These are phyloP conservation scores for Verticillium zaregamsianum DNA, from an alignment of 2,329 filamentous ascomycete genomes.

Conservation along the genomic window DNA sequence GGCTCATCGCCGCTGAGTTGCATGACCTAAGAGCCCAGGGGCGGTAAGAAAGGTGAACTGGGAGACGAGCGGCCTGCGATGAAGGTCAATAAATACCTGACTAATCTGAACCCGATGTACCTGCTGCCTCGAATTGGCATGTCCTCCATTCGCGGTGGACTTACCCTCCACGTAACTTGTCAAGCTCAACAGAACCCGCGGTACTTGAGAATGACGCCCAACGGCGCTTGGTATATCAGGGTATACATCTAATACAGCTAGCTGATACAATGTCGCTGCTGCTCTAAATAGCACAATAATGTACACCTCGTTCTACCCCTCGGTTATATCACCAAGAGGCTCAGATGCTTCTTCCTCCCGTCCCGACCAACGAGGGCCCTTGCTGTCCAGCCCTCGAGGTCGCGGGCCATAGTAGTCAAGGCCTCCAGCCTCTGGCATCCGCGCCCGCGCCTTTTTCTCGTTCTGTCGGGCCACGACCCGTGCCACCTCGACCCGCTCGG, in stretches of 20 bases:
- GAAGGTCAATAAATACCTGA: too few relatives aligned
- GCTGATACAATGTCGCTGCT: background rate
- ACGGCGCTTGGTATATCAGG: background rate
- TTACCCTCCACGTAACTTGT: too few relatives aligned
- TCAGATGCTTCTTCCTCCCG: background rate
- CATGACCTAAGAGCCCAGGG: too few relatives aligned
- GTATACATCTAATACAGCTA: background rate
- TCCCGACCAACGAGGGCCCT: background rate
- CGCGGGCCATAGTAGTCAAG: background rate
- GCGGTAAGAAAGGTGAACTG: too few relatives aligned
- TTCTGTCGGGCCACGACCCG: background rate
- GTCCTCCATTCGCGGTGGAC: too few relatives aligned
- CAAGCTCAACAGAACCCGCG: too few relatives aligned
- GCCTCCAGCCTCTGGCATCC: background rate
- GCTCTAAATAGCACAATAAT: background rate
- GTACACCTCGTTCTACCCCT: background rate
- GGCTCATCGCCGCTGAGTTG: too few relatives aligned
- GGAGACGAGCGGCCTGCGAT: too few relatives aligned
- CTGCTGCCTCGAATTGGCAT: too few relatives aligned
- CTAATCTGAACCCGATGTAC: too few relatives aligned
- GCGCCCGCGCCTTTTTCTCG: background rate
- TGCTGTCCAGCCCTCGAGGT: background rate
- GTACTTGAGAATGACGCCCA: background rate
- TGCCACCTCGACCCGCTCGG: background rate
- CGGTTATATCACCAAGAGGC: background rate